phyloP scores from a whole-genome alignment of 1,284 basidiomycete genomes.

The Cutaneotrichosporon cutaneum region DNA sequence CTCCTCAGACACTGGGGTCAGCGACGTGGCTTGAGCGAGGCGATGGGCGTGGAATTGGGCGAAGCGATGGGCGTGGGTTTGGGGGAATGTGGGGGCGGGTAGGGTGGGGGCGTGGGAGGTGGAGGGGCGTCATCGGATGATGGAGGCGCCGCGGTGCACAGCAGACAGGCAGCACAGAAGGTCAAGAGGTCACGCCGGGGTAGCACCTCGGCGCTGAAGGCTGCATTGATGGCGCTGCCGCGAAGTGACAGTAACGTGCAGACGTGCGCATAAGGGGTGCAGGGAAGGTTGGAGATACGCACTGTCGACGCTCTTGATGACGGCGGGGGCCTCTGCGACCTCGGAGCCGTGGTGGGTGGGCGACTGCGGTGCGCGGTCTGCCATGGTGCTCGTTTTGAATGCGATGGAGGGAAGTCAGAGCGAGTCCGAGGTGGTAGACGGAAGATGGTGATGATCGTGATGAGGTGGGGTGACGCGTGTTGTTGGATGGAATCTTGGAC shows the following conservation, averaged over 20 bases:
- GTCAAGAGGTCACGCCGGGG: background rate
- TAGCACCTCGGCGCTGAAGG: too few species aligned
- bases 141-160: too few species aligned
- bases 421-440: background rate
- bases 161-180: too few species aligned
- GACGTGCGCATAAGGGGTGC: too few species aligned
- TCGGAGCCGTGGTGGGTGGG: background rate
- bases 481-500: background rate
- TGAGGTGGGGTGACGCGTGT: background rate
- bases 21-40: too few species aligned
- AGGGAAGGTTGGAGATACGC: conserved; percentile 20
- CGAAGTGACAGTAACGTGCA: too few species aligned
- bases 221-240: too few species aligned
- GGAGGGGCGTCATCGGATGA: background rate
- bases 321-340: conserved; percentile 55
- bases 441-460: background rate
- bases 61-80: background rate
- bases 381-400: conserved; percentile 10
- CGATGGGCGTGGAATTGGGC: background rate
- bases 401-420: background rate
- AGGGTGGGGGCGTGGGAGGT: background rate
- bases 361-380: conserved; percentile 6
- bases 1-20: conserved; percentile 79
- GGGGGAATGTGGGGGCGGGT: background rate
- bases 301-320: conserved; percentile 94